A percentile compares a stretch with the other conserved stretches of the same genome.
Conservation (phyloP, 768 basidiomycete species). For the Phylloporus scabripes region DNA sequence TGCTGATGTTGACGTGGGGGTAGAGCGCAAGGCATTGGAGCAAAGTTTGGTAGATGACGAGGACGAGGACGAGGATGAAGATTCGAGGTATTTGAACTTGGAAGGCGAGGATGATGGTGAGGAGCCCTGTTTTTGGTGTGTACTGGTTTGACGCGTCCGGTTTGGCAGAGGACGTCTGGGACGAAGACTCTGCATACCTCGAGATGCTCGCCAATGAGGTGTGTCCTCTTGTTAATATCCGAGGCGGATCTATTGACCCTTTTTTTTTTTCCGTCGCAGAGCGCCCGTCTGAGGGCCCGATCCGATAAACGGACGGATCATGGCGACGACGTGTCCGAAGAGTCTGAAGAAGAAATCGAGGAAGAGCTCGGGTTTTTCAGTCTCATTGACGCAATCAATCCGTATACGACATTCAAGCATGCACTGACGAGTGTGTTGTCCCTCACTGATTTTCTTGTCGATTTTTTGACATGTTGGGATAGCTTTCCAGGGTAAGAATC, state of each 20-base stretch:
- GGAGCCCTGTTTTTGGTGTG: conserved; percentile 3
- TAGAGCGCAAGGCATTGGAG: conserved; percentile 60
- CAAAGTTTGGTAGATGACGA: conserved; percentile 41
- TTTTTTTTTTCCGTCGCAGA: conserved; percentile 43
- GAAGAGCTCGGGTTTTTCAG: conserved; percentile 87
- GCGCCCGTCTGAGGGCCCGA: conserved; percentile 65
- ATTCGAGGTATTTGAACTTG: conserved; percentile 49
- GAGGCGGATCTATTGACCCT: background rate
- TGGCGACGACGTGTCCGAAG: conserved; percentile 34
- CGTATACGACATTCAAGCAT: conserved; percentile 72
- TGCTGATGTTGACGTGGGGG: conserved; percentile 1
- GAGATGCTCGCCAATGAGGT: conserved; percentile 85
- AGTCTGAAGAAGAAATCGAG: conserved; percentile 53
- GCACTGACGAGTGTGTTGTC: conserved; percentile 58
- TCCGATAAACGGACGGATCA: conserved; percentile 36
- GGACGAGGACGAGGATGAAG: conserved; percentile 46
- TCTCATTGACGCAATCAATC: conserved; percentile 73
- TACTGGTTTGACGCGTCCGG: background rate
- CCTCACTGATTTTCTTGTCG: background rate
- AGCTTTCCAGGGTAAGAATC: conserved; percentile 77
- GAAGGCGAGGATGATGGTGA: conserved; percentile 60
- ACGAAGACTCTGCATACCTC: conserved; percentile 83
- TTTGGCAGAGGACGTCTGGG: conserved; percentile 75
- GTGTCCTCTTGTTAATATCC: background rate
- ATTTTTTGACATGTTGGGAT: background rate